A percentile compares a stretch with the other conserved stretches of the same genome.
Evolutionary conservation across 169 alveolate species (phyloP).

Genomic region (Amoebophrya sp.): DNA sequence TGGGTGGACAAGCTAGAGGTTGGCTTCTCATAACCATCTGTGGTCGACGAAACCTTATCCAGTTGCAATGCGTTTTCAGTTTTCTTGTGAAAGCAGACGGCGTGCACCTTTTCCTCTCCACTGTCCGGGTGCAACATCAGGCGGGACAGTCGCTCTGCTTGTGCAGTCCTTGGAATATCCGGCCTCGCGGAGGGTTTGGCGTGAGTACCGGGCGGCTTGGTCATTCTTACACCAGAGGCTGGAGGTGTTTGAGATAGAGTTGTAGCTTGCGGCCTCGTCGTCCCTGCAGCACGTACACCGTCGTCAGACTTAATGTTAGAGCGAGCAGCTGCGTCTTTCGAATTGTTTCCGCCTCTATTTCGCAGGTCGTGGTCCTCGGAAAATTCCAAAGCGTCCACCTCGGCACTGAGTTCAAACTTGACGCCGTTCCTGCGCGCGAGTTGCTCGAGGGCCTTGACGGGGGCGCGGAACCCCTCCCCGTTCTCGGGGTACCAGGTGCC

Average conservation of each 20-base stretch:
- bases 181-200: not conserved
- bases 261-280: not conserved
- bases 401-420: not conserved
- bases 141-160: too few relatives aligned
- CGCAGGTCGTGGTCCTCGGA: not conserved
- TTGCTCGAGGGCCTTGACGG: not conserved
- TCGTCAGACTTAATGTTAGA: not conserved
- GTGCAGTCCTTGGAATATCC: too few relatives aligned
- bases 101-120: not conserved
- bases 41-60: not conserved
- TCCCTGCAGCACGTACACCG: not conserved
- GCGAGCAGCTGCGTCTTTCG: too few relatives aligned
- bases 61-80: not conserved
- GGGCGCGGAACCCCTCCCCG: not conserved
- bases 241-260: too few relatives aligned
- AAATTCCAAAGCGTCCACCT: not conserved
- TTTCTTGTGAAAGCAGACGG: not conserved
- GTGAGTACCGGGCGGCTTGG: not conserved
- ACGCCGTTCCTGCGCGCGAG: not conserved
- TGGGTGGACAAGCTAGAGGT: not conserved
- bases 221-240: too few relatives aligned
- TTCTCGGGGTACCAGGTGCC: constrained; percentile 20
- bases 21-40: not conserved
- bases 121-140: not conserved
- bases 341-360: too few relatives aligned